Evolutionary conservation across 495 filamentous ascomycete species (phyloP).

Genomic region (Schizothecium vesticola): DNA sequence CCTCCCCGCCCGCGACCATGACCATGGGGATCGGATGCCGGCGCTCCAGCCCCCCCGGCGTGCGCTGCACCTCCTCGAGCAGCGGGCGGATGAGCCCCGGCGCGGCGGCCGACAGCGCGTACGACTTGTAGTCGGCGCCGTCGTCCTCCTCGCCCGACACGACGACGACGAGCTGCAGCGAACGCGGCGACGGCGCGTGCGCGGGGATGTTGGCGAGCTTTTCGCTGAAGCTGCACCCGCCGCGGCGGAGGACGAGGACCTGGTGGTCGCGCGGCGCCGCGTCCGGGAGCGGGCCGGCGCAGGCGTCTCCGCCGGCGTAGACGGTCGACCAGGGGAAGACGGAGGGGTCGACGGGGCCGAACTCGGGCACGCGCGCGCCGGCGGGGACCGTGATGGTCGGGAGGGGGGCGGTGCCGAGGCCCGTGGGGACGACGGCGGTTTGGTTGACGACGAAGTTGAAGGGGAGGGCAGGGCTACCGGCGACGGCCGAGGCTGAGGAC

Average conservation of each 20-base stretch:
- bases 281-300: conserved; percentile 56
- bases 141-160: conserved; percentile 61
- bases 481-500: conserved; percentile 4
- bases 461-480: conserved; percentile 1
- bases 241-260: conserved; percentile 76
- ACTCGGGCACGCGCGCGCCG: conserved; percentile 37
- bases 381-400: conserved; percentile 57
- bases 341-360: conserved; percentile 22
- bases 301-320: conserved; percentile 66
- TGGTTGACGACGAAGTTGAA: conserved; percentile 32
- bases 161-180: conserved; percentile 75
- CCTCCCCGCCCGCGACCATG: conserved; percentile 74
- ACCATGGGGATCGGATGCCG: conserved; percentile 73
- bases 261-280: conserved; percentile 61
- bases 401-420: conserved; percentile 68
- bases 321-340: conserved; percentile 61
- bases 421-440: conserved; percentile 67
- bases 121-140: conserved; percentile 19
- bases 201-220: conserved; percentile 82
- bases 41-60: conserved; percentile 64
- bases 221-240: conserved; percentile 75
- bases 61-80: conserved; percentile 69
- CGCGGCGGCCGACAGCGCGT: conserved; percentile 3
- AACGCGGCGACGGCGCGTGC: conserved; percentile 52
- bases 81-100: conserved; percentile 54